These are phyloP conservation scores for Clonostachys solani DNA, from an alignment of 2,329 filamentous ascomycete species.

Conservation along the genomic window DNA sequence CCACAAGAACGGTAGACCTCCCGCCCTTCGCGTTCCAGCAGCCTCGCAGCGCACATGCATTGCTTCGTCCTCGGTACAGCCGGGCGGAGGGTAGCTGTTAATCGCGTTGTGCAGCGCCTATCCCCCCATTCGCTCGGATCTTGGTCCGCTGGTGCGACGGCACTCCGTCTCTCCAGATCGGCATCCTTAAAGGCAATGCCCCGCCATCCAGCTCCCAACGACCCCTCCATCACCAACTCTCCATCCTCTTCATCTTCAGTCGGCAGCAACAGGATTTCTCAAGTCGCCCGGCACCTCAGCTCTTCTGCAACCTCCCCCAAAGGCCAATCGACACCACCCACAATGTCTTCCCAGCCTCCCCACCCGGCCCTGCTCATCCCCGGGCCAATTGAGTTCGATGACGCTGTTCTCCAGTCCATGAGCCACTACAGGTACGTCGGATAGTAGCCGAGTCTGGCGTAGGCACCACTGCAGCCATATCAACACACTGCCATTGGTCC, in stretches of 20 bases:
- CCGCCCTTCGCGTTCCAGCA: too few species aligned
- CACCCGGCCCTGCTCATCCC: conserved; percentile 85
- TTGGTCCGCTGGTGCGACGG: too few species aligned
- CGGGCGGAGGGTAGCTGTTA: too few species aligned
- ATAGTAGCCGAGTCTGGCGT: too few species aligned
- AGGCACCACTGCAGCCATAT: background rate
- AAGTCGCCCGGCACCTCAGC: conserved; percentile 16
- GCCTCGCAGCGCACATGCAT: too few species aligned
- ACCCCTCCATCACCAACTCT: conserved; percentile 5
- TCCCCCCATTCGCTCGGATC: too few species aligned
- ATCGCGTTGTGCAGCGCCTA: too few species aligned
- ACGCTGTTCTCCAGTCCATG: conserved; percentile 94
- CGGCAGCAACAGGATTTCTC: conserved; percentile 17
- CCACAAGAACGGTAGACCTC: too few species aligned
- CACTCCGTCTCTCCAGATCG: too few species aligned
- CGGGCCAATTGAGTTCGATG: conserved; percentile 96
- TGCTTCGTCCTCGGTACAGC: too few species aligned
- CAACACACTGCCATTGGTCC: conserved; percentile 2
- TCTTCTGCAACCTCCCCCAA: conserved; percentile 8
- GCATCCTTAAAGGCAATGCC: too few species aligned
- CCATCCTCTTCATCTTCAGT: conserved; percentile 12
- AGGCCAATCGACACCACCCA: conserved; percentile 18
- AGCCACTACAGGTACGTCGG: conserved; percentile 75
- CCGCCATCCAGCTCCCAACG: background rate
- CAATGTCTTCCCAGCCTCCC: conserved; percentile 58